A percentile compares a stretch with the other conserved stretches of the same genome.
Conservation (phyloP, 164 flowering plant genomes). For the Brasenia schreberi region DNA sequence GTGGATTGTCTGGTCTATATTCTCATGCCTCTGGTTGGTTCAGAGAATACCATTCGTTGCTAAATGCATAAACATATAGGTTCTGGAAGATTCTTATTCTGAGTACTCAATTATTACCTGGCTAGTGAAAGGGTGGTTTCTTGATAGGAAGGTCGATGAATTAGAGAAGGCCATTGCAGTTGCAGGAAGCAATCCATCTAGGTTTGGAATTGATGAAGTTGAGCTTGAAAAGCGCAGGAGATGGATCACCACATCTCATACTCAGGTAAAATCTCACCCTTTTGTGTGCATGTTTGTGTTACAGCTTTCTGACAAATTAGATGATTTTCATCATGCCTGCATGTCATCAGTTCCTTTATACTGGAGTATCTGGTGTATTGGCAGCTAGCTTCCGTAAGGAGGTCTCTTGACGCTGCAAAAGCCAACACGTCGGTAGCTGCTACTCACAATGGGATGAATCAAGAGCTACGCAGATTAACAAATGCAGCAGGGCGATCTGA, state of each 20-base stretch:
- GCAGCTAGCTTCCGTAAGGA: slow-evolving; percentile 53
- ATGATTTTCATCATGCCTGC: too few species aligned
- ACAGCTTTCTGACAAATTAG: too few species aligned
- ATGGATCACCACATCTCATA: slow-evolving; percentile 69
- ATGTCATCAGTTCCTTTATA: background rate
- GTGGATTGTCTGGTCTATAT: too few species aligned
- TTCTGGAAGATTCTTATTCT: too few species aligned
- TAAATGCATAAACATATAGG: too few species aligned
- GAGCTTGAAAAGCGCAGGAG: slow-evolving; percentile 73
- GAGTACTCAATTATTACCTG: too few species aligned
- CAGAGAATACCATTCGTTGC: too few species aligned
- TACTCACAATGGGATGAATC: slow-evolving; percentile 40
- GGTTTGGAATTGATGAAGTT: slow-evolving; percentile 56
- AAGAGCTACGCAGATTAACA: slow-evolving; percentile 67
- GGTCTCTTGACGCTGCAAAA: slow-evolving; percentile 34
- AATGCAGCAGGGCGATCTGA: slow-evolving; percentile 25
- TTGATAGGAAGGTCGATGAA: slow-evolving; percentile 80
- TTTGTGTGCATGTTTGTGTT: too few species aligned
- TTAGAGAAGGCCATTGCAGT: slow-evolving; percentile 73
- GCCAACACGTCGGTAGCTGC: slow-evolving; percentile 6
- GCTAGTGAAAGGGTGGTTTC: slow-evolving; percentile 5
- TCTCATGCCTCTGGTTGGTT: too few species aligned
- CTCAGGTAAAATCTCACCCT: slow-evolving; percentile 34
- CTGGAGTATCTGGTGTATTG: too few species aligned
- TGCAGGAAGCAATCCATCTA: slow-evolving; percentile 72